phyloP scores from a whole-genome alignment of 2,329 filamentous ascomycete genomes.

The Colletotrichum sp. region DNA sequence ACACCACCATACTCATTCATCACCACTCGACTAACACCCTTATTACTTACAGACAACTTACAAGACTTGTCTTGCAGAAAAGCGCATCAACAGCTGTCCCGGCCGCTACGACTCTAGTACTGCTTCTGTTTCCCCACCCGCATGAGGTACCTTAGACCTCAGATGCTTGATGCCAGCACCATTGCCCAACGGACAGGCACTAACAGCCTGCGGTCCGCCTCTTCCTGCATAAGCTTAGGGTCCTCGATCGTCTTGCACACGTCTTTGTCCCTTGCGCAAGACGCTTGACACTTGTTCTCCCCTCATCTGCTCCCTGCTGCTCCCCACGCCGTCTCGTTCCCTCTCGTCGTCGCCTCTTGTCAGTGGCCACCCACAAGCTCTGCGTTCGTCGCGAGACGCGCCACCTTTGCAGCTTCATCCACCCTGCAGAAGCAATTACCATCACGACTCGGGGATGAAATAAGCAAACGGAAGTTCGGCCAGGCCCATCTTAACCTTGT shows the following conservation, averaged over 20 bases:
- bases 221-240: constrained; percentile 17
- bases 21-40: neutral
- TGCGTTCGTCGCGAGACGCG: constrained; percentile 5
- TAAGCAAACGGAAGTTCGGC: neutral
- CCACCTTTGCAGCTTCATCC: neutral
- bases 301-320: neutral
- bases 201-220: constrained; percentile 12
- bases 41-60: neutral
- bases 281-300: neutral
- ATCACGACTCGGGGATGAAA: neutral
- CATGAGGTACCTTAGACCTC: neutral
- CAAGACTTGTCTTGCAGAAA: neutral
- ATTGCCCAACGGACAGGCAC: neutral
- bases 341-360: neutral
- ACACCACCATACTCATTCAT: neutral
- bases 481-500: neutral
- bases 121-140: neutral
- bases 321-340: neutral
- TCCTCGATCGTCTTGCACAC: neutral
- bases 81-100: neutral
- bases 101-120: neutral
- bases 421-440: neutral
- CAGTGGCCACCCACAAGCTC: neutral
- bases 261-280: constrained; percentile 1
- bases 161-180: constrained; percentile 7